Base-by-base conservation (phyloP, 345 rosid species). In the Melastoma malabathricum region DNA sequence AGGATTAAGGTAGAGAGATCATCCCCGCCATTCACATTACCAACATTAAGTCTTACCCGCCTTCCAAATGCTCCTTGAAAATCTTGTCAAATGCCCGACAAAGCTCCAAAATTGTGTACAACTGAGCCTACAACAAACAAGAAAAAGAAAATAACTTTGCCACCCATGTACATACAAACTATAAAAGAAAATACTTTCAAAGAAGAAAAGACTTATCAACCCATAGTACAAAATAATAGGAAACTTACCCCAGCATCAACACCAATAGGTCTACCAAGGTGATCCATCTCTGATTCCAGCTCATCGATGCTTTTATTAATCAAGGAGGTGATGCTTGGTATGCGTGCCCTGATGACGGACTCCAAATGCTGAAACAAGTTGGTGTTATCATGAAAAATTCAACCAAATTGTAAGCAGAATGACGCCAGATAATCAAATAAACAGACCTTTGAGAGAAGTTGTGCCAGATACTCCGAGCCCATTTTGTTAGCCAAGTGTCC, bases 401-500 rank as follows among this genome's bases (percentile, higher is more conserved):
- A 22, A 18, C 5, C 22, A 51, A 46, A 10, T 45, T 17, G n/a
- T n/a, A 47, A 29, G 22, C 5, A n/a, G 43, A 3, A 48, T 4
- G 17, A 15, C 34, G 2, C 10, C 23, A 18, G 59, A 34, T 4
- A 22, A 17, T 54, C 52, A 38, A 25, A 19, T 54, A 50, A 38
- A 25, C 48, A 61, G 55, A 92, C 98, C 93, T 86, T 78, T 3
- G 98, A 92, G 47, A 92, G 93, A 53, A 92, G 87, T 59, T 84
- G 86, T 31, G 98, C 98, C 15, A 92, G 84, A 77, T 92, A 84
- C 64, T 74, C 98, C 13, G 98, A 86, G 55, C 98, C 98, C 98
- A 92, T 92, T 75, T 80, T 86, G 61, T 52, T 75, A 43, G 95
- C 75, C 47, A 92, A 77, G 66, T 92, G 98, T 53, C 93, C 85